phyloP scores from a whole-genome alignment of 805 yeast species.

The Candida alai region DNA sequence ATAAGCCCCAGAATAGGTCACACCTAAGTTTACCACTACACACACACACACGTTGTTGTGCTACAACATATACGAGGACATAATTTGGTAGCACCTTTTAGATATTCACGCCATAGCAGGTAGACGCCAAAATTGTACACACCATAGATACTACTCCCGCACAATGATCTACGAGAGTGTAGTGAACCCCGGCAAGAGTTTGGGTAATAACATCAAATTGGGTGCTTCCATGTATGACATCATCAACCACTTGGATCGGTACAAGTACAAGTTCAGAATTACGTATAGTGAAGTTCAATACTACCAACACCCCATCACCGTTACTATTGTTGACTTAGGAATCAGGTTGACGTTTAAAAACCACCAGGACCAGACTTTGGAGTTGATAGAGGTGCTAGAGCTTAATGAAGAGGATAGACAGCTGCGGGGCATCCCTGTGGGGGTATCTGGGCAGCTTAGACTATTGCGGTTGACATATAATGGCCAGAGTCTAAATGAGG shows the following conservation, averaged over 20 bases:
- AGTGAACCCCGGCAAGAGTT: slow-evolving; percentile 34
- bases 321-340: slow-evolving; percentile 22
- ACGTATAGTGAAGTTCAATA: slow-evolving; percentile 27
- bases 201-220: slow-evolving; percentile 25
- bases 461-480: slow-evolving; percentile 26
- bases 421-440: background rate
- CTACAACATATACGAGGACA: no score
- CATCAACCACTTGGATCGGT: slow-evolving; percentile 20
- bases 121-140: no score
- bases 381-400: slow-evolving; percentile 26
- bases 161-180: slow-evolving; percentile 14
- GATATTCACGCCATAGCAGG: no score
- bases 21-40: no score
- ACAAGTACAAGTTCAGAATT: slow-evolving; percentile 26
- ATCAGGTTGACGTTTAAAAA: slow-evolving; percentile 26
- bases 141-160: no score
- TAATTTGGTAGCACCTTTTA: no score
- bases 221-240: slow-evolving; percentile 28
- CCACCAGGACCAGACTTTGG: slow-evolving; percentile 21
- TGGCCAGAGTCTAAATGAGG: slow-evolving; percentile 27
- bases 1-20: no score
- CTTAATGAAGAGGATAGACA: slow-evolving; percentile 12
- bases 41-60: no score
- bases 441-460: no score
- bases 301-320: slow-evolving; percentile 29